These are phyloP conservation scores for Monilinia polystroma DNA, from an alignment of 2,329 filamentous ascomycete genomes.

Conservation along the genomic window DNA sequence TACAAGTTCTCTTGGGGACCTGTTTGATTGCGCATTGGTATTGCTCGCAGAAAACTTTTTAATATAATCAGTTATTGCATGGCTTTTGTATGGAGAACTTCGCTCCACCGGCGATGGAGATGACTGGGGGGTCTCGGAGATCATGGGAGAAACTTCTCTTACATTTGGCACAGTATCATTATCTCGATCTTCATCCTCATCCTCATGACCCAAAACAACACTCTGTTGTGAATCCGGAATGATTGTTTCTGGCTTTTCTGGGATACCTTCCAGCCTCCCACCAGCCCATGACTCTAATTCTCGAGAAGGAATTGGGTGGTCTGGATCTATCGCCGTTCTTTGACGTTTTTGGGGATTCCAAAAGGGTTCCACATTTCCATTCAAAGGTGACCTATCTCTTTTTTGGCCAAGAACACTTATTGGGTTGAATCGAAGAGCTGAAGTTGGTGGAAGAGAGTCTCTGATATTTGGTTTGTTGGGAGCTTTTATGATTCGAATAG, in stretches of 20 bases:
- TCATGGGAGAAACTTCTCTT: slow-evolving; percentile 30
- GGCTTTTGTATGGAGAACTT: slow-evolving; percentile 16
- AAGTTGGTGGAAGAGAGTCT: slow-evolving; percentile 40
- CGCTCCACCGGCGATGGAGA: slow-evolving; percentile 27
- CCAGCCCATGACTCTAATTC: slow-evolving; percentile 30
- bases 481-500: slow-evolving; percentile 38
- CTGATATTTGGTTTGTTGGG: slow-evolving; percentile 30
- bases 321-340: slow-evolving; percentile 34
- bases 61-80: slow-evolving; percentile 29
- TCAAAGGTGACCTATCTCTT: slow-evolving; percentile 31
- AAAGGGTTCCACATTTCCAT: slow-evolving; percentile 25
- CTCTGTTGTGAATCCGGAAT: slow-evolving; percentile 37
- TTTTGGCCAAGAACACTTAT: slow-evolving; percentile 28
- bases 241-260: slow-evolving; percentile 21
- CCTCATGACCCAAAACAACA: slow-evolving; percentile 23
- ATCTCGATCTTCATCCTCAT: slow-evolving; percentile 21
- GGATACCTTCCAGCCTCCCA: slow-evolving; percentile 6
- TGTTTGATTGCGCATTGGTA: slow-evolving; percentile 19
- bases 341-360: slow-evolving; percentile 37
- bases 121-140: slow-evolving; percentile 30
- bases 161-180: slow-evolving; percentile 28
- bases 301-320: slow-evolving; percentile 37
- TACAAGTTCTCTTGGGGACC: slow-evolving; percentile 14
- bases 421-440: slow-evolving; percentile 37
- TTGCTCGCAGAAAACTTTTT: slow-evolving; percentile 27